Evolutionary conservation across 2,329 filamentous ascomycete genomes (phyloP).

Genomic region (Didymella segeticola): DNA sequence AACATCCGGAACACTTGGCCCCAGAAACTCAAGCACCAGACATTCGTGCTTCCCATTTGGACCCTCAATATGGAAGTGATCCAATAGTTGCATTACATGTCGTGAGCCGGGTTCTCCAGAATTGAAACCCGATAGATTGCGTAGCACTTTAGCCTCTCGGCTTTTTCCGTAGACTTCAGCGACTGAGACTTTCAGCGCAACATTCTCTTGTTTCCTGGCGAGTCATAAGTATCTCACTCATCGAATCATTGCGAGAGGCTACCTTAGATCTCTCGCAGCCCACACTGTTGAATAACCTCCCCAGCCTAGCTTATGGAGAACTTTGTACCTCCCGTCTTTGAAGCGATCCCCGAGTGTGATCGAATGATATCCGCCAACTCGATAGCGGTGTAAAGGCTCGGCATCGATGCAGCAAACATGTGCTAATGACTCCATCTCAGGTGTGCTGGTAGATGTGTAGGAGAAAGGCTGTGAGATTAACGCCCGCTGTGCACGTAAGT

Average conservation of each 20-base stretch:
- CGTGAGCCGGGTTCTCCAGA: slow-evolving; percentile 4
- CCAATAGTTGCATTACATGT: slow-evolving; percentile 47
- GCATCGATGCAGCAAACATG: slow-evolving; percentile 24
- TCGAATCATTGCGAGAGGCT: background rate
- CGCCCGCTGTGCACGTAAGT: no score
- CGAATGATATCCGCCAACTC: slow-evolving; percentile 28
- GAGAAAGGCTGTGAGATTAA: no score
- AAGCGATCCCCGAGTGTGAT: slow-evolving; percentile 26
- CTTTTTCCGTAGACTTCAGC: background rate
- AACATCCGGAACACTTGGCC: slow-evolving; percentile 49
- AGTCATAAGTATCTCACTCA: background rate
- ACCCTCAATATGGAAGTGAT: slow-evolving; percentile 50
- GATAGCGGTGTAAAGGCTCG: slow-evolving; percentile 31
- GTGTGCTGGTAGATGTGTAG: no score
- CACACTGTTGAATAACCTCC: slow-evolving; percentile 34
- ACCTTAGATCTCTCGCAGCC: slow-evolving; percentile 14
- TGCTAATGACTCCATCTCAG: no score
- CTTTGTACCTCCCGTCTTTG: slow-evolving; percentile 27
- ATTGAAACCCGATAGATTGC: background rate
- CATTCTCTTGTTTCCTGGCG: background rate
- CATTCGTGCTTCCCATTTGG: slow-evolving; percentile 57
- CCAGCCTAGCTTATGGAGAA: slow-evolving; percentile 34
- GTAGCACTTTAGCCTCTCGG: background rate
- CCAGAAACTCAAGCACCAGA: slow-evolving; percentile 52
- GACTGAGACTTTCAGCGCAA: slow-evolving; percentile 4